phyloP scores from a whole-genome alignment of 371 early-diverging fungal genomes.

The Circinella umbellata region DNA sequence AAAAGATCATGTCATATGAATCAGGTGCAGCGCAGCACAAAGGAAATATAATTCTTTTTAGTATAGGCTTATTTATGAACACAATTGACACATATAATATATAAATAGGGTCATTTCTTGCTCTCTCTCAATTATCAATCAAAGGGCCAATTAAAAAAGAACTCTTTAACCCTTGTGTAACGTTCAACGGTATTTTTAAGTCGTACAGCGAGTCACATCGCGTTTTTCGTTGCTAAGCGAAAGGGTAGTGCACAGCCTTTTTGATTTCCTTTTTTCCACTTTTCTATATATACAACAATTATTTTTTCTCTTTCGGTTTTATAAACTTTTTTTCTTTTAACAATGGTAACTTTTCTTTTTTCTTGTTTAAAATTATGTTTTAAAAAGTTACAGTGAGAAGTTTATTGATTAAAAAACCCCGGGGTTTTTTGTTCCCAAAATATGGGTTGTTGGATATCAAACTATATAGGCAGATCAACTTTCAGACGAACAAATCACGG shows the following conservation, averaged over 20 bases:
- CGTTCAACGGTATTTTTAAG: not conserved
- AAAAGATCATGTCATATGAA: too few relatives aligned
- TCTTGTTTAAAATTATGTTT: not conserved
- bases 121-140: not conserved
- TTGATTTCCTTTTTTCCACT: conserved; percentile 9
- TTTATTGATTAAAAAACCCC: not conserved
- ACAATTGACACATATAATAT: not conserved
- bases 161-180: conserved; percentile 3
- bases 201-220: conserved; percentile 6
- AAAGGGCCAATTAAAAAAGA: not conserved
- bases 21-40: too few relatives aligned
- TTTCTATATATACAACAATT: not conserved
- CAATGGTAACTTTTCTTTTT: not conserved
- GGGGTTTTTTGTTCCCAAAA: too few relatives aligned
- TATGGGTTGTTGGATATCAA: too few relatives aligned
- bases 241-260: not conserved
- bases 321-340: not conserved
- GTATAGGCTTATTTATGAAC: too few relatives aligned
- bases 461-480: conserved; percentile 45
- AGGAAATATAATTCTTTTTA: too few relatives aligned
- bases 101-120: not conserved
- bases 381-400: too few relatives aligned
- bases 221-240: not conserved
- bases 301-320: not conserved
- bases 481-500: conserved; percentile 50